These are phyloP conservation scores for Arthrobotrys sphaeroides DNA, from an alignment of 2,329 filamentous ascomycete genomes.

Conservation along the genomic window DNA sequence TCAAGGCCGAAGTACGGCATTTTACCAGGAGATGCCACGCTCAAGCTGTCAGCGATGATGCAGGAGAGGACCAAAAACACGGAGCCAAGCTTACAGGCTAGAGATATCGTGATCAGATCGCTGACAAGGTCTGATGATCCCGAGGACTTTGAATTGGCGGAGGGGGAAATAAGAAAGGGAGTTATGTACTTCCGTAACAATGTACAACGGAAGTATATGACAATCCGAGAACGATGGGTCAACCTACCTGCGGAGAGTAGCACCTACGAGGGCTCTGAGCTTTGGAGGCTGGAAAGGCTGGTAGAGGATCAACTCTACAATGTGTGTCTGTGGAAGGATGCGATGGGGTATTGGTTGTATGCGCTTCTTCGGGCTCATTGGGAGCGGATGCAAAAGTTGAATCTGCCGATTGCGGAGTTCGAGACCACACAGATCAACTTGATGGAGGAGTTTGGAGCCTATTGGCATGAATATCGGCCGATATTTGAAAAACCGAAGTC, in stretches of 20 bases:
- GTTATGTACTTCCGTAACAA: constrained; percentile 29
- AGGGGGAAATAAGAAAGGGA: constrained; percentile 32
- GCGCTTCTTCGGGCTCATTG: constrained; percentile 37
- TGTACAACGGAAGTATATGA: constrained; percentile 36
- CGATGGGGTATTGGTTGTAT: constrained; percentile 51
- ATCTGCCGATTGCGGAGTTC: constrained; percentile 33
- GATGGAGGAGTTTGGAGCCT: constrained; percentile 47
- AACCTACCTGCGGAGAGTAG: constrained; percentile 8
- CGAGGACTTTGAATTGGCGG: constrained; percentile 30
- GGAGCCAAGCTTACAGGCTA: constrained; percentile 35
- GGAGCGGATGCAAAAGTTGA: constrained; percentile 3
- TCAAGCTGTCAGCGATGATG: constrained; percentile 29
- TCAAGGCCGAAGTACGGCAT: constrained; percentile 40
- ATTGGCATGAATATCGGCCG: constrained; percentile 35
- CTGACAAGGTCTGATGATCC: constrained; percentile 20
- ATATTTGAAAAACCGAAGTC: constrained; percentile 33
- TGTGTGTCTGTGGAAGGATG: constrained; percentile 49
- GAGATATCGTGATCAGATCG: constrained; percentile 47
- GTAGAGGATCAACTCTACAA: constrained; percentile 42
- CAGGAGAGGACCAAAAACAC: constrained; percentile 10
- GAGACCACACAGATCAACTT: constrained; percentile 39
- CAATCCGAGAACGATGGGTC: constrained; percentile 25
- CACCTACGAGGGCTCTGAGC: background rate
- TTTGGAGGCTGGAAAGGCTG: constrained; percentile 23
- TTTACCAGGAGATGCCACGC: constrained; percentile 18